Evolutionary conservation across 768 basidiomycete genomes (phyloP), one percentile per base, ranked within the genome.

Genomic region (Gautieria morchelliformis): DNA sequence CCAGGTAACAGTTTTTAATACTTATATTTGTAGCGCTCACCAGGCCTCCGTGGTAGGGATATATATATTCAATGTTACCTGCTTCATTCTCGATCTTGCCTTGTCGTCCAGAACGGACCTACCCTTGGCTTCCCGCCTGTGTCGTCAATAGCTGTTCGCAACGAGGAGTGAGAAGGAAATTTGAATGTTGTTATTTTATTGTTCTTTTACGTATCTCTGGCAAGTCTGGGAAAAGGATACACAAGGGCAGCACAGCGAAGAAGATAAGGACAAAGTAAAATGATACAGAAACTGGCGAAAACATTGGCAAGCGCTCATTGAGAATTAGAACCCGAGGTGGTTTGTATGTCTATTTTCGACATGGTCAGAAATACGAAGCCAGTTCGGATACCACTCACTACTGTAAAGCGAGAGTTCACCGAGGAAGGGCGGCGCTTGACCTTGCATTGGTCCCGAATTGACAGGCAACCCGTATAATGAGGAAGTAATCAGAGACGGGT

Each of bases 61-160:
- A 57, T n/a, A n/a, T n/a, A n/a, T 50, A 57, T 57, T 33, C 56
- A 57, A 20, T 46, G 56, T 17, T 57, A 57, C 37, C 32, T 57
- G 27, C 56, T 57, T 32, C 56, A 57, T 47, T 57, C 56, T 19
- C 56, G 56, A 4, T 30, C 45, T 10, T 57, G 56, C 47, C 35
- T 57, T n/a, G 56, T 57, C 5, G n/a, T 57, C 27, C 56, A 57
- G 33, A 57, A 57, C 5, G 56, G 56, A 10, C 46, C 46, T 15
- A 57, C 56, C 17, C 27, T 57, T 20, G 56, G 56, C 17, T 57
- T 57, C 30, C 56, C 56, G 19, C 56, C 46, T 10, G 27, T 57
- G 5, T 57, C 56, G 12, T 49, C 22, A 8, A 46, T 57, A 3
- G 32, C 47, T 15, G 51, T 52, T 8, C 37, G 51, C 3, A 52